These are phyloP conservation scores for Podospora fimiseda DNA, from an alignment of 495 filamentous ascomycete genomes.

Conservation along the genomic window DNA sequence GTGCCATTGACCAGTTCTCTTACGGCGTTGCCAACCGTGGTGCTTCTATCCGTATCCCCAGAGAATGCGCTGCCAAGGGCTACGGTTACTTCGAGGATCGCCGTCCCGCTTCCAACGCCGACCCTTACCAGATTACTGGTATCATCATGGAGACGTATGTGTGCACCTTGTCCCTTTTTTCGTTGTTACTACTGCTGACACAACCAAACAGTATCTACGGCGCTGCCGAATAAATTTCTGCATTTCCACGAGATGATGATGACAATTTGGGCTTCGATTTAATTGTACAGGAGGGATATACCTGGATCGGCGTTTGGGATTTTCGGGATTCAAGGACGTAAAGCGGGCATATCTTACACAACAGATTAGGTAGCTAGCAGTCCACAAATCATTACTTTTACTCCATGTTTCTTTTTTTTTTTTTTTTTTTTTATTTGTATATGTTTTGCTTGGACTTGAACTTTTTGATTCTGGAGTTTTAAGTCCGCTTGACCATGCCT, in stretches of 20 bases:
- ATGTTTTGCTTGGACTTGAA: no score
- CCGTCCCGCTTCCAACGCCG: slow-evolving; percentile 88
- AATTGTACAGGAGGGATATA: neutral
- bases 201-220: neutral
- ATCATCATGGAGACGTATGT: slow-evolving; percentile 31
- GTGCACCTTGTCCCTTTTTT: neutral
- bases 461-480: neutral
- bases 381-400: no score
- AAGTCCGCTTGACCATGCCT: neutral
- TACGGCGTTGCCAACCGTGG: slow-evolving; percentile 96
- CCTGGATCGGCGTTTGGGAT: neutral
- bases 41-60: slow-evolving; percentile 81
- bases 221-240: neutral
- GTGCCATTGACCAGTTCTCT: slow-evolving; percentile 83
- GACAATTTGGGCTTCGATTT: neutral
- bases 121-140: slow-evolving; percentile 68
- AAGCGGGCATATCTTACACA: neutral
- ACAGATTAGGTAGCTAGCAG: neutral
- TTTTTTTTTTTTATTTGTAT: no score
- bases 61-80: slow-evolving; percentile 82
- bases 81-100: slow-evolving; percentile 99
- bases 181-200: neutral
- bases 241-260: neutral
- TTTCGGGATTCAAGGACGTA: neutral
- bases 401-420: no score